Evolutionary conservation across 2,329 filamentous ascomycete genomes (phyloP), one percentile per base, ranked within the genome.

Genomic region (Fusarium albosuccineum): DNA sequence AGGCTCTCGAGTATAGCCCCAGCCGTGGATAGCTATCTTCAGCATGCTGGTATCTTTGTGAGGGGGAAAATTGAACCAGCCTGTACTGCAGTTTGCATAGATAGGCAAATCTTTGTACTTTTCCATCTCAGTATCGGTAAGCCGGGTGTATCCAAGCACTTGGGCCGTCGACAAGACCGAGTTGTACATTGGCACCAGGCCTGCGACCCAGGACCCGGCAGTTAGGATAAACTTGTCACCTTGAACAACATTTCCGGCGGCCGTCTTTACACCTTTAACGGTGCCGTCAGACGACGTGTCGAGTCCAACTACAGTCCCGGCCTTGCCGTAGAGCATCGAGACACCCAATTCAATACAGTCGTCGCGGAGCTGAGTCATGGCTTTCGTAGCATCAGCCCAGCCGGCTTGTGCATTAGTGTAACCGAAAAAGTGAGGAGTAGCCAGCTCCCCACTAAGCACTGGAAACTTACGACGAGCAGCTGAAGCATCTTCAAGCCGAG

Each of bases 31-130:
- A 3, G 67, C 66, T 37, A 70, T 53, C 27, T 71, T 71, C 26
- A 71, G 66, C 52, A 62, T 59, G 16, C 55, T 64, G 1, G 66
- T 55, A 5, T 69, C 68, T 1, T 57, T 37, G 1, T 71, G 69
- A 1, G 68, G 69, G 9, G 69, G 69, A 6, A 71, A 71, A 46
- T 69, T 69, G 56, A 71, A 71, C 68, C 68, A 71, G 1, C 69
- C 69, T 0, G 68, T 69, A 1, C 66, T 30, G 10, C 64, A 71
- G 42, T 71, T 69, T 11, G 65, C 53, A 10, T 67, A 71, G 11
- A 71, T 71, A 0, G 69, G 69, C 2, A 71, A 50, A 1, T 66
- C 7, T 16, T 58, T 60, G 34, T 67, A 67, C 52, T 56, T 64
- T 16, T 34, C 29, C 52, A 63, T 58, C 36, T 71, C 69, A 0